Evolutionary conservation across 176 grass and related monocot genomes (phyloP), one percentile per base, ranked within the genome.

Genomic region (Paspalum notatum): DNA sequence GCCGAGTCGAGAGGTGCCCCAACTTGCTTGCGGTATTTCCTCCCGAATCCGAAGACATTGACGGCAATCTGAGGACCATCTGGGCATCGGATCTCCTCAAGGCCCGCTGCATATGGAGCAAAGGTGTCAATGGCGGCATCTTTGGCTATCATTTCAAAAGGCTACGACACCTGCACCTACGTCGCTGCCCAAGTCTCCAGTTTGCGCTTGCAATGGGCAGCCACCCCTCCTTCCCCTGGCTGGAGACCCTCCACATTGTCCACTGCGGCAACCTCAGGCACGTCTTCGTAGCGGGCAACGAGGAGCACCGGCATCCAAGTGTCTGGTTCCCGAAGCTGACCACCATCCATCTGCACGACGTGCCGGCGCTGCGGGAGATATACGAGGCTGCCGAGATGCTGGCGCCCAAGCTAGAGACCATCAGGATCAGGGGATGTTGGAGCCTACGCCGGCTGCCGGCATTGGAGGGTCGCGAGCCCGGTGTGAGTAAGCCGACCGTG

Each of bases 31-130:
- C 14, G 0, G 9, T 82, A 2, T 82, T 72, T 37, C 14, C 80
- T 13, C 0, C 6, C 0, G 1, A 0, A 0, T 1, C 14, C 0
- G 0, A 0, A 0, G 0, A 1, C 1, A 0, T 0, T 0, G 32
- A 0, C 0, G 0, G 32, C 32, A 32, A 32, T 53, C 3, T 74
- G 3, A 5, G 55, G 14, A 74, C 47, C 1, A 6, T 43, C 3
- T 83, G 80, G 80, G 47, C 10, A 24, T 74, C 70, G 0, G 45
- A 83, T 26, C 76, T 86, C 20, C 32, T 39, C 2, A 74, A 14
- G 59, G 68, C 76, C 22, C 58, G 48, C 1, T 46, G 40, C 37
- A 54, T 85, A 8, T 78, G 66, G 75, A 3, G 22, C 16, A 46
- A 54, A 16, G 8, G 16, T 10, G 2, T 0, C 1, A 7, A 7